Evolutionary conservation across 768 basidiomycete species (phyloP), one percentile per base, ranked within the genome.

Genomic region (Naganishia kalamii): DNA sequence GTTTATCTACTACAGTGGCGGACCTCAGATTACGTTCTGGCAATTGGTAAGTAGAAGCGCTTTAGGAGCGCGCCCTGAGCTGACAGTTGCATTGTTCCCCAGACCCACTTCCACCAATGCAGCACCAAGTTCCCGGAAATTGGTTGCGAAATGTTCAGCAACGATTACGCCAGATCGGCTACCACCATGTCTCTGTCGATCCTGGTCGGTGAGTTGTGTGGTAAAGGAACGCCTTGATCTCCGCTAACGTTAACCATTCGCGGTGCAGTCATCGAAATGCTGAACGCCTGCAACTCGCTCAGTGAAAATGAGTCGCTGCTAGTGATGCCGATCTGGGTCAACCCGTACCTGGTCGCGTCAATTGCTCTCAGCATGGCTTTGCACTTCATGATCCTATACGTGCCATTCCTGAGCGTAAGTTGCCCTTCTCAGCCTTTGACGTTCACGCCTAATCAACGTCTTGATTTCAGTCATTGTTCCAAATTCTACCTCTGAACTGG

Each of bases 81-180:
- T 65, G 32, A 33, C 43, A n/a, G n/a, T 37, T 44, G 17, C 17
- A 13, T 11, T 11, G 57, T n/a, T 60, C 33, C 66, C 12, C 63
- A 96, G 92, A 94, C 92, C 2, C 86, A 99, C 78, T 99, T 98
- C 84, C 94, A 99, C 78, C 85, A 90, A 80, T 99, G 94, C 74
- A 81, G 87, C 1, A 62, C 83, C 11, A 72, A 82, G 63, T 97
- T 96, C 84, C 87, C 93, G 0, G 84, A 89, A 72, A 88, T 98
- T 70, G 94, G 92, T 17, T 98, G 94, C 78, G 84, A 86, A 70
- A 99, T 99, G 88, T 99, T 97, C 80, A 87, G 88, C 29, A 89
- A 93, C 77, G 83, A 83, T 67, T 86, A 90, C 84, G 81, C 94
- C 13, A 86, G 86, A 71, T 84, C 84, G 17, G 94, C 93, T 3